These are phyloP conservation scores for Blastocrithidia nonstop DNA, from an alignment of 208 protist species.

Conservation along the genomic window DNA sequence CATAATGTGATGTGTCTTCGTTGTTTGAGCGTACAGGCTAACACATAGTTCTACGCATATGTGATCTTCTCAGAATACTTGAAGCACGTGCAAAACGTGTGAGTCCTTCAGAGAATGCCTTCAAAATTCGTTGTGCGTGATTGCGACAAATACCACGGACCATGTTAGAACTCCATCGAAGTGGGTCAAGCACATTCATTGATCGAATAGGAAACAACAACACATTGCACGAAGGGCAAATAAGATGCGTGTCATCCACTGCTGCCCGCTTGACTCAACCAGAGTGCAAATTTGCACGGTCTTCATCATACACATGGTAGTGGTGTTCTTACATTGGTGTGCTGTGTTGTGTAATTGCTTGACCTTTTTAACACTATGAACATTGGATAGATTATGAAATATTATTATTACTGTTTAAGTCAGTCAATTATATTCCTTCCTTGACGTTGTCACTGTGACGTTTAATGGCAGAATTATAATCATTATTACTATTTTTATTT, in stretches of 20 bases:
- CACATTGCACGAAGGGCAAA: slow-evolving; percentile 48
- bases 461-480: background rate
- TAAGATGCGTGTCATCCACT: slow-evolving; percentile 17
- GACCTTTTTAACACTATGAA: no score
- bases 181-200: slow-evolving; percentile 87
- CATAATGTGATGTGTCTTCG: no score
- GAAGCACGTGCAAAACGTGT: slow-evolving; percentile 26
- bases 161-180: slow-evolving; percentile 84
- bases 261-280: slow-evolving; percentile 17
- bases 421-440: no score
- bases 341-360: no score
- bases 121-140: slow-evolving; percentile 61
- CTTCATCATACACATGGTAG: background rate
- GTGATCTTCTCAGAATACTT: slow-evolving; percentile 9
- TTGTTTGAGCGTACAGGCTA: no score
- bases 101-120: slow-evolving; percentile 52
- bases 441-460: background rate
- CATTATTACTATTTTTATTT: background rate
- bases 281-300: background rate
- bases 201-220: slow-evolving; percentile 57
- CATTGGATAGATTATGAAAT: no score
- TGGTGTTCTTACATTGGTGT: background rate
- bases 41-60: no score
- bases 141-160: slow-evolving; percentile 71
- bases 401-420: no score